Base-by-base conservation (phyloP, 1,284 basidiomycete genomes). In the Bothia castanella region DNA sequence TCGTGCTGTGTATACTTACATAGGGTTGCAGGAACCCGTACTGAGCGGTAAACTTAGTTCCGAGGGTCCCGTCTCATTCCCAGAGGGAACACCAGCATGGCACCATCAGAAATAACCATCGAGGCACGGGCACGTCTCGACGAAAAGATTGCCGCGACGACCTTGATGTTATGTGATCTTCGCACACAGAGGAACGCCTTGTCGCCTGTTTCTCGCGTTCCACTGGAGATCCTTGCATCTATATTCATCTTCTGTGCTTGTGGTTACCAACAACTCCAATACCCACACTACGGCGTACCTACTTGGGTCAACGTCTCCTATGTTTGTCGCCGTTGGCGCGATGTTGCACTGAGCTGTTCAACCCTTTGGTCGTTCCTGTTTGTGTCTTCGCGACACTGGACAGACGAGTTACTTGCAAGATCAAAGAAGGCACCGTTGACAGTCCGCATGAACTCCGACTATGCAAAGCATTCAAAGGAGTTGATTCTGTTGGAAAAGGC, bases 251-350 rank as follows among this genome's bases (percentile, higher is more conserved):
- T 54, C 27, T 55, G 47, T 27, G 56, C 54, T 30, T 41, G 55
- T 34, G 47, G 45, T 19, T 31, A 31, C 32, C 45, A 42, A 10
- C 39, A 45, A 19, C 23, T 23, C n/a, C 27, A 5, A 17, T 17
- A 5, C 21, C n/a, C 21, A 25, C 12, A 14, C 5, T 42, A 34
- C 30, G 21, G 10, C 20, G 12, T 52, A 48, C 56, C 57, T 40
- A 42, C 42, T 17, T 63, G 54, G 66, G 36, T 64, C 54, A 44
- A 55, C 17, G 53, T 72, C 23, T 67, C 64, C 10, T 60, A 68
- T 43, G 62, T 74, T n/a, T 73, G 63, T 47, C 62, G 55, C 7
- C 61, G 64, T 42, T 74, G 74, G 72, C 63, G 74, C 16, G 52
- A 57, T 1, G 60, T 70, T 19, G 69, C 72, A 5, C 44, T 73